Base-by-base conservation (phyloP, 345 rosid genomes). In the Brassica nigra region DNA sequence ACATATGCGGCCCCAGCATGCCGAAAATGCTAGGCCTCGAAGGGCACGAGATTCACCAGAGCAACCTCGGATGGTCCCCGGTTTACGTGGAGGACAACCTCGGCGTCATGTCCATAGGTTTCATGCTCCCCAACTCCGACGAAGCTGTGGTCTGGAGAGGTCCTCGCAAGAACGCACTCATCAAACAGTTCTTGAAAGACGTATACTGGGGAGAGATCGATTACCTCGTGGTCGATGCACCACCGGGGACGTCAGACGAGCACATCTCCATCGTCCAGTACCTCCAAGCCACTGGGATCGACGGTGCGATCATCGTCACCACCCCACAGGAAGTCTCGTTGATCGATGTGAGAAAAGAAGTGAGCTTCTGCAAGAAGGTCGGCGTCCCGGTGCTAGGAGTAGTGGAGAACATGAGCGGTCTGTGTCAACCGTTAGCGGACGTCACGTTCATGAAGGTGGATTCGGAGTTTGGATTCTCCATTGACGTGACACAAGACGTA, bases 111-210 rank as follows among this genome's bases (percentile, higher is more conserved):
- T 92, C 97, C 1, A 89, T 95, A 18, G 99, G 99, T 18, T 91
- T 95, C 85, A 91, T 95, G 99, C 97, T 92, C 27, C 97, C 99
- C 0, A 74, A 90, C 83, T 87, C 97, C 23, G 98, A 95, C 62
- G 98, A 95, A 59, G 97, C 99, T 67, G 97, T 92, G 80, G 91
- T 95, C 82, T 95, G 97, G 99, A 87, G 97, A 81, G 99, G 99
- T 0, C 97, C 97, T 1, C 93, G 98, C 49, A 95, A 92, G 87
- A 95, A 90, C 62, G 91, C 95, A 15, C 90, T 92, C 39, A 95
- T 92, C 88, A 95, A 92, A 79, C 97, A 92, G 78, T 95, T 95
- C 76, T 83, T 95, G 6, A 95, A 89, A 87, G 97, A 92, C 72
- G 99, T 92, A 1, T 80, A 95, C 68, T 95, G 97, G 97, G 97